These are phyloP conservation scores for Solidago caesia DNA, from an alignment of 129 eudicot genomes.

Conservation along the genomic window DNA sequence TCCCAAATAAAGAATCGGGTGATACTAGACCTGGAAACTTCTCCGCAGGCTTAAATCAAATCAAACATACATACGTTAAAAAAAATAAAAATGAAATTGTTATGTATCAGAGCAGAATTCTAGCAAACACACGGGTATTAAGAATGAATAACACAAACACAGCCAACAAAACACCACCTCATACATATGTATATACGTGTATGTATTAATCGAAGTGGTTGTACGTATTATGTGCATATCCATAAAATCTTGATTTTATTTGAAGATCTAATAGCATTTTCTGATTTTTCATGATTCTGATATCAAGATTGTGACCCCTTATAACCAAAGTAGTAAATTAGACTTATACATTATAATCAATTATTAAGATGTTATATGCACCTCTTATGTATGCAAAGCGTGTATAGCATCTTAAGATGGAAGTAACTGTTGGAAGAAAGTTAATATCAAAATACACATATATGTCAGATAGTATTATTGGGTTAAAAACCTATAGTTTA, in stretches of 20 bases:
- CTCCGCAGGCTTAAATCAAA: conserved; percentile 74
- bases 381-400: not conserved
- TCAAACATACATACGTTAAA: not conserved
- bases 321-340: not conserved
- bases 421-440: no score
- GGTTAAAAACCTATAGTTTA: no score
- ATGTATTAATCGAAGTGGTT: no score
- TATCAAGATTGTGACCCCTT: not conserved
- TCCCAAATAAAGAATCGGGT: conserved; percentile 67
- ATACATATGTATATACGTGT: no score
- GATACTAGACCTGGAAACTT: conserved; percentile 73
- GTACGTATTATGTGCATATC: no score
- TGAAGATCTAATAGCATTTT: not conserved
- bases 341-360: not conserved
- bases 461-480: no score
- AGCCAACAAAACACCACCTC: no score
- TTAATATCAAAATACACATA: no score
- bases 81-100: not conserved
- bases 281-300: not conserved
- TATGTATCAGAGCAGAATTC: no score
- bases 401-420: not conserved
- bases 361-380: not conserved
- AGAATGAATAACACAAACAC: no score
- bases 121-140: no score
- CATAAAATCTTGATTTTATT: no score